Conservation (phyloP, 106 monocot species). For the Xerophyta viscosa region DNA sequence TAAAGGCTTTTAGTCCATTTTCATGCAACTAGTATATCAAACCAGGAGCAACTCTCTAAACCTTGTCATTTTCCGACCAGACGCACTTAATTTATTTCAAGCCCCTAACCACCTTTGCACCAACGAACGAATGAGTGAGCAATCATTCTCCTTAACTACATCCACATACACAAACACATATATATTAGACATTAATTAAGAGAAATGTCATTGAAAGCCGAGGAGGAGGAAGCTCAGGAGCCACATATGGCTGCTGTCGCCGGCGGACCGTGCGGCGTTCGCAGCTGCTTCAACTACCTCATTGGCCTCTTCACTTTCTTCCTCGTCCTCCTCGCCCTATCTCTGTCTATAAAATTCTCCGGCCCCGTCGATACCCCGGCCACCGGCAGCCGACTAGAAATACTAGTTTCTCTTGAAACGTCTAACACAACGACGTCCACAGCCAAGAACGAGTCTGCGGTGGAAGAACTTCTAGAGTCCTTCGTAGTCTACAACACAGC, state of each 20-base stretch:
- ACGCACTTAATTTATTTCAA: too few relatives aligned
- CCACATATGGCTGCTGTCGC: not conserved
- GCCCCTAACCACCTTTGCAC: too few relatives aligned
- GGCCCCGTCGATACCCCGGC: not conserved
- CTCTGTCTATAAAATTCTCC: not conserved
- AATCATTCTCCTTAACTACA: too few relatives aligned
- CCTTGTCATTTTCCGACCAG: too few relatives aligned
- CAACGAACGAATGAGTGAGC: too few relatives aligned
- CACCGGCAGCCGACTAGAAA: not conserved
- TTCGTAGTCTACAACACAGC: not conserved
- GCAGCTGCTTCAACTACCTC: constrained; percentile 1
- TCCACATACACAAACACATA: too few relatives aligned
- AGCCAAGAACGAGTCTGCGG: not conserved
- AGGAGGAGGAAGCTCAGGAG: too few relatives aligned
- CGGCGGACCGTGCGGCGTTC: not conserved
- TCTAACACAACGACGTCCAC: not conserved
- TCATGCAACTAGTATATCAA: too few relatives aligned
- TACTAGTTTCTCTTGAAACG: not conserved
- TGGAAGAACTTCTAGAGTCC: not conserved
- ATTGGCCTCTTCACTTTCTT: not conserved
- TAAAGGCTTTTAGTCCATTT: too few relatives aligned
- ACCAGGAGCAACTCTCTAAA: too few relatives aligned
- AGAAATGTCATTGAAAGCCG: too few relatives aligned
- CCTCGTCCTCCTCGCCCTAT: not conserved
- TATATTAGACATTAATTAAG: too few relatives aligned